Percentiles rank a stretch among this genome's conserved stretches.
phyloP scores from a whole-genome alignment of 768 basidiomycete genomes.

The Boletus insuetus region DNA sequence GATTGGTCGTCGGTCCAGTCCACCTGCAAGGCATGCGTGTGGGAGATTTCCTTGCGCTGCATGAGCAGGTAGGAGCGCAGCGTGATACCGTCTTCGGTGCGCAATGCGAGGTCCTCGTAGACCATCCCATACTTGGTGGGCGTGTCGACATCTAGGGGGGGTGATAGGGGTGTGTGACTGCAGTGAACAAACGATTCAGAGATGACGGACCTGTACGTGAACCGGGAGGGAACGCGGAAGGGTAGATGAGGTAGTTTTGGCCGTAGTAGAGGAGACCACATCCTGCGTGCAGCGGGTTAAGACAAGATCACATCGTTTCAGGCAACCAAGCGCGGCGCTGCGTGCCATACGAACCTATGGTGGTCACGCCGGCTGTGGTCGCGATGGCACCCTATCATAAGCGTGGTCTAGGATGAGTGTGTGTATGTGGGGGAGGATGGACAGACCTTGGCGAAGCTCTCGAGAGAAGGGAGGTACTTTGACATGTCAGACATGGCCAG shows the following conservation, averaged over 20 bases:
- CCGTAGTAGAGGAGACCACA: conserved; percentile 79
- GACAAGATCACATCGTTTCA: neutral
- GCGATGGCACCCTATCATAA: conserved; percentile 47
- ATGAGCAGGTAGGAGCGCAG: conserved; percentile 76
- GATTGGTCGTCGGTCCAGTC: conserved; percentile 39
- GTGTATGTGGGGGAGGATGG: neutral
- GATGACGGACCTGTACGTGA: conserved; percentile 65
- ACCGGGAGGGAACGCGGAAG: conserved; percentile 76
- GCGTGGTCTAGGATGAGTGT: neutral
- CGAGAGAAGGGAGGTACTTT: conserved; percentile 40
- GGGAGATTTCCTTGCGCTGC: conserved; percentile 52
- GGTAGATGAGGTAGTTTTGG: conserved; percentile 89
- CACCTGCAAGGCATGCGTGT: conserved; percentile 31
- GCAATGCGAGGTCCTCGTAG: conserved; percentile 72
- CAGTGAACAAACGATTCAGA: neutral
- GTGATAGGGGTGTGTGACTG: neutral
- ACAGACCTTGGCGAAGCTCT: conserved; percentile 44
- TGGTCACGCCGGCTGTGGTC: conserved; percentile 55
- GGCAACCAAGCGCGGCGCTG: neutral
- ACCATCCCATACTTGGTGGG: conserved; percentile 70
- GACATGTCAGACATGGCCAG: conserved; percentile 29
- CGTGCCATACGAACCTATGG: conserved; percentile 41
- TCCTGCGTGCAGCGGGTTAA: conserved; percentile 37
- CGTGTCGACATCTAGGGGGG: conserved; percentile 56
- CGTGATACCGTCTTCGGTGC: conserved; percentile 68